Evolutionary conservation across 1,284 basidiomycete species (phyloP), one percentile per base, ranked within the genome.

Genomic region (Volvariella volvacea): DNA sequence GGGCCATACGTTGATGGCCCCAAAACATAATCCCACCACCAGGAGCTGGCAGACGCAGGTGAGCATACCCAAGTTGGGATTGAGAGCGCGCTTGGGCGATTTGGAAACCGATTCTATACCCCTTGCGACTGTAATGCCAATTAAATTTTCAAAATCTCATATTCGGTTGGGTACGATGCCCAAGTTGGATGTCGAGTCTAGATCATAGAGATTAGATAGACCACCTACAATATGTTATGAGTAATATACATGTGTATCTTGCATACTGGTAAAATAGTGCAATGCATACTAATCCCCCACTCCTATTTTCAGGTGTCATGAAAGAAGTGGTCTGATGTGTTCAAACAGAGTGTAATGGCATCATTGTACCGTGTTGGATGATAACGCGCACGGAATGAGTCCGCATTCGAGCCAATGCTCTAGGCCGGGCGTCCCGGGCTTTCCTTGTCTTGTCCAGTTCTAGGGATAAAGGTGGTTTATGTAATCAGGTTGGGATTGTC

Each of bases 41-140:
- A 50, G 48, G 20, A 39, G 37, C 14, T 50, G 39, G 17, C 47
- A 53, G 9, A 49, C 48, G 15, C 32, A 50, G 2, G 53, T 61
- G 12, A 14, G 48, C 14, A 40, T 66, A 7, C 62, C 62, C 2
- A 39, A 47, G 20, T 50, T 67, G 33, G 66, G 65, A 9, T 41
- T 66, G n/a, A 47, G 48, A 4, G 60, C 50, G 1, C 31, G 46
- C 14, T 15, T 62, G 32, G 42, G 45, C 30, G 39, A 49, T 41
- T 44, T 58, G 43, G 45, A 47, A 12, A 4, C 34, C 3, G 15
- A 47, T 19, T 52, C 55, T 15, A 37, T 57, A 2, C 54, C 52
- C 2, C 20, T 51, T 15, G 62, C 61, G 3, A 50, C 49, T 10
- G 42, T 45, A 10, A 17, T 59, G 15, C 34, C 34, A 8, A 15